Base-by-base conservation (phyloP, 164 flowering plant species). In the Vitis labrusca region DNA sequence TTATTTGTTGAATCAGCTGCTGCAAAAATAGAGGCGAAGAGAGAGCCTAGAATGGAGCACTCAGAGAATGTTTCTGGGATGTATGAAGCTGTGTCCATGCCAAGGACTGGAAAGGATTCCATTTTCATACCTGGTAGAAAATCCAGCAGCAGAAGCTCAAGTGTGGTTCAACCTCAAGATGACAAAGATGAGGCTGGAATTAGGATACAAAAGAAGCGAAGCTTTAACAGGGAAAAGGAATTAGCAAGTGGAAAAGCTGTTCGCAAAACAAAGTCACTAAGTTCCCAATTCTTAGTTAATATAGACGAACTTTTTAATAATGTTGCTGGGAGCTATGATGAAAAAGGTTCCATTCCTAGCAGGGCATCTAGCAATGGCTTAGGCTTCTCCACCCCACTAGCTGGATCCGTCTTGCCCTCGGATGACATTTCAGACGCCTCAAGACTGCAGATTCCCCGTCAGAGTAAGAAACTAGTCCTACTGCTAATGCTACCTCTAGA, bases 231-330 rank as follows among this genome's bases (percentile, higher is more conserved):
- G 27, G 14, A 59, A 68, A 9, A 10, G 49, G 64, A 56, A 27
- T 59, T 64, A 9, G 57, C 49, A 51, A 50, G 71, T 10, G 2
- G 9, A 12, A 14, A 58, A 14, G 6, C 47, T 23, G 8, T 52
- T 8, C 57, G 56, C 5, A 64, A 52, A 57, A 52, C 56, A 3
- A 58, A 69, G 69, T 74, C 77, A 48, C 30, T 59, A 29, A 69
- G 69, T 58, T 61, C 73, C 9, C 73, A 70, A 12, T 58, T 69
- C 29, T 1, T 59, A 14, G 69, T 64, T 8, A 63, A 74, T 69
- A 65, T 69, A 14, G 77, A 69, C 37, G 70, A 69, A 59, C 50
- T 74, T 11, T 16, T 19, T 23, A 59, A 14, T 32, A 58, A 16
- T 59, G 65, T 13, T 8, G 16, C 10, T 30, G 62, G 49, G 15